A percentile compares a stretch with the other conserved stretches of the same genome.
Conservation (phyloP, 2,329 filamentous ascomycete species). For the Alternaria angustiovoidea region DNA sequence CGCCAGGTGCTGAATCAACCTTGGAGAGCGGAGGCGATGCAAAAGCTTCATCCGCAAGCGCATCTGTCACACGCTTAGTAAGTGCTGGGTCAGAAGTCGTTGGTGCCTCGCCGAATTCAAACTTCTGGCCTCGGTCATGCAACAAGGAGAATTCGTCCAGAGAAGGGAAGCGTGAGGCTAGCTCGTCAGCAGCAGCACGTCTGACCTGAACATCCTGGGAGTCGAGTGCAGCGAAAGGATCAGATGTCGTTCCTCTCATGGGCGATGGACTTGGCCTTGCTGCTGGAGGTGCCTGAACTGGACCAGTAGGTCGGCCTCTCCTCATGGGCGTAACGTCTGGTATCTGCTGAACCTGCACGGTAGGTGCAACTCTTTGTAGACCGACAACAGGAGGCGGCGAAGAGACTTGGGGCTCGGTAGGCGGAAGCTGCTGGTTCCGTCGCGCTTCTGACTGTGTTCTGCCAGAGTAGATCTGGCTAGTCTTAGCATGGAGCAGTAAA, state of each 20-base stretch:
- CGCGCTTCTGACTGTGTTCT: slow-evolving; percentile 71
- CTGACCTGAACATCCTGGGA: slow-evolving; percentile 62
- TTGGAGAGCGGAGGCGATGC: slow-evolving; percentile 55
- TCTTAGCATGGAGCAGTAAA: slow-evolving; percentile 28
- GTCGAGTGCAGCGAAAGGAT: slow-evolving; percentile 93
- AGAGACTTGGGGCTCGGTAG: slow-evolving; percentile 61
- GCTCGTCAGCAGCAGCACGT: slow-evolving; percentile 72
- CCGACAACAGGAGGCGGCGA: slow-evolving; percentile 71
- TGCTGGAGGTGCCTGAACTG: slow-evolving; percentile 52
- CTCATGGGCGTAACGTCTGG: slow-evolving; percentile 96
- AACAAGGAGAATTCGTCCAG: slow-evolving; percentile 92
- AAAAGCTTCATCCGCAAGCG: slow-evolving; percentile 86
- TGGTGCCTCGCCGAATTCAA: slow-evolving; percentile 71
- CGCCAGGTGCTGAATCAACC: slow-evolving; percentile 37
- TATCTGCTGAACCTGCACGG: slow-evolving; percentile 74
- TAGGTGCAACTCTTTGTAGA: slow-evolving; percentile 79
- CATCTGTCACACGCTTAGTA: slow-evolving; percentile 74
- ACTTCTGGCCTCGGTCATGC: slow-evolving; percentile 83
- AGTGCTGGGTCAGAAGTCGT: slow-evolving; percentile 58
- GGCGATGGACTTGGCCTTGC: slow-evolving; percentile 73
- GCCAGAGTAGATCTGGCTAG: slow-evolving; percentile 57
- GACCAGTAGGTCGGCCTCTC: slow-evolving; percentile 75
- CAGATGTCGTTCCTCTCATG: slow-evolving; percentile 71
- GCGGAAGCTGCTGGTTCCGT: slow-evolving; percentile 66
- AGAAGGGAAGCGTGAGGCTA: slow-evolving; percentile 85